phyloP scores from a whole-genome alignment of 179 eudicot species.

The Camellia oleifera region DNA sequence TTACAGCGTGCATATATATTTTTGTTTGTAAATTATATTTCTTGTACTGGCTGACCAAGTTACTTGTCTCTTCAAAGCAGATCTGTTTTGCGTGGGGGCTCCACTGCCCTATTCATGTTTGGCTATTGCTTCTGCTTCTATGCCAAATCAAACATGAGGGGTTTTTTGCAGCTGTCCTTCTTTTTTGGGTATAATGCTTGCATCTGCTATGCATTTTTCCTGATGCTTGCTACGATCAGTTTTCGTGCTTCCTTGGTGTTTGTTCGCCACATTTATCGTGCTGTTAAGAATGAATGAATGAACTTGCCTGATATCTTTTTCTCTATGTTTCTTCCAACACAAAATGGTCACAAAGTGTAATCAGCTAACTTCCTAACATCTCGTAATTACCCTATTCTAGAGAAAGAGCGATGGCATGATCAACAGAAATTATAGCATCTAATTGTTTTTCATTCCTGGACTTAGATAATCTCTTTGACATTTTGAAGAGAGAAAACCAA shows the following conservation, averaged over 20 bases:
- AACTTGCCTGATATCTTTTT: not conserved
- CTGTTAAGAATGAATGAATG: slow-evolving; percentile 69
- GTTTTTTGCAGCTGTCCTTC: slow-evolving; percentile 59
- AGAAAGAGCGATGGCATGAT: not conserved
- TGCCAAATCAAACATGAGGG: slow-evolving; percentile 58
- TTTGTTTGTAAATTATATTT: not conserved
- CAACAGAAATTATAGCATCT: not conserved
- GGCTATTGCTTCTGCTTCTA: slow-evolving; percentile 50
- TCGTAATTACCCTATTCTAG: not conserved
- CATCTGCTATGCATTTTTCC: slow-evolving; percentile 65
- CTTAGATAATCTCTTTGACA: too few relatives aligned
- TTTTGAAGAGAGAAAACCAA: too few relatives aligned
- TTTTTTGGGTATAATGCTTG: slow-evolving; percentile 57
- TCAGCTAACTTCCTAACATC: not conserved
- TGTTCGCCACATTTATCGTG: slow-evolving; percentile 41
- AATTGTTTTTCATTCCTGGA: not conserved
- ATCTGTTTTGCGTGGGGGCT: slow-evolving; percentile 68
- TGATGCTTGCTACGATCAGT: slow-evolving; percentile 62
- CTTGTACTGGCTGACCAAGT: slow-evolving; percentile 3
- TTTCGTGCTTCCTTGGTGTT: slow-evolving; percentile 55
- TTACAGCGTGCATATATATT: not conserved
- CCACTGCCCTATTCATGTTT: slow-evolving; percentile 62
- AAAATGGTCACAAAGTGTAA: too few relatives aligned
- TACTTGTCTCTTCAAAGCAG: slow-evolving; percentile 37
- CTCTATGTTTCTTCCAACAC: not conserved